Percentiles rank a stretch among this genome's conserved stretches.
Evolutionary conservation across 306 rosid species (phyloP).

Genomic region (Glycine soja): DNA sequence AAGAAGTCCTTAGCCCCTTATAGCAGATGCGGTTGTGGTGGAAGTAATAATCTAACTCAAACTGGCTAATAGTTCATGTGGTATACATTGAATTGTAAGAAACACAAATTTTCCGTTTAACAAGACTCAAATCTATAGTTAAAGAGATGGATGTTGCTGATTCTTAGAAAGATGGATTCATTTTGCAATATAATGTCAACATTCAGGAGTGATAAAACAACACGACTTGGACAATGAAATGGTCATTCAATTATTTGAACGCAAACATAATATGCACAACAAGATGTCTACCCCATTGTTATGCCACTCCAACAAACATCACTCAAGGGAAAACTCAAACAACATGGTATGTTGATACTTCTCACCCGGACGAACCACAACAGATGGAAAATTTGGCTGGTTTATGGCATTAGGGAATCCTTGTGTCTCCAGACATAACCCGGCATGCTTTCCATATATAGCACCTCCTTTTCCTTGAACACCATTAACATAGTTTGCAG

Average conservation of each 20-base stretch:
- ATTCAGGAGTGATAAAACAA: constrained; percentile 12
- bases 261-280: constrained; percentile 31
- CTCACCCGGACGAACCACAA: constrained; percentile 82
- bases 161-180: too few species aligned
- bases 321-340: constrained; percentile 84
- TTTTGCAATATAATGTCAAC: constrained; percentile 5
- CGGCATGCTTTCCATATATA: constrained; percentile 80
- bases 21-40: too few species aligned
- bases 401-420: constrained; percentile 91
- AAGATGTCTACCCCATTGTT: constrained; percentile 37
- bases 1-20: too few species aligned
- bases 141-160: too few species aligned
- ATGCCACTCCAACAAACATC: constrained; percentile 31
- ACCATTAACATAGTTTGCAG: constrained; percentile 79
- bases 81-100: too few species aligned
- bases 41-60: too few species aligned
- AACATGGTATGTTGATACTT: constrained; percentile 84
- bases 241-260: constrained; percentile 1
- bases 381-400: constrained; percentile 75
- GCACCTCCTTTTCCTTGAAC: constrained; percentile 78
- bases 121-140: too few species aligned
- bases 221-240: neutral
- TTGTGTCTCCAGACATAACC: constrained; percentile 92
- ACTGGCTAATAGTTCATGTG: neutral
- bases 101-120: too few species aligned